Evolutionary conservation across 2,329 filamentous ascomycete genomes (phyloP), one percentile per base, ranked within the genome.

Genomic region (Diaporthe vexans): DNA sequence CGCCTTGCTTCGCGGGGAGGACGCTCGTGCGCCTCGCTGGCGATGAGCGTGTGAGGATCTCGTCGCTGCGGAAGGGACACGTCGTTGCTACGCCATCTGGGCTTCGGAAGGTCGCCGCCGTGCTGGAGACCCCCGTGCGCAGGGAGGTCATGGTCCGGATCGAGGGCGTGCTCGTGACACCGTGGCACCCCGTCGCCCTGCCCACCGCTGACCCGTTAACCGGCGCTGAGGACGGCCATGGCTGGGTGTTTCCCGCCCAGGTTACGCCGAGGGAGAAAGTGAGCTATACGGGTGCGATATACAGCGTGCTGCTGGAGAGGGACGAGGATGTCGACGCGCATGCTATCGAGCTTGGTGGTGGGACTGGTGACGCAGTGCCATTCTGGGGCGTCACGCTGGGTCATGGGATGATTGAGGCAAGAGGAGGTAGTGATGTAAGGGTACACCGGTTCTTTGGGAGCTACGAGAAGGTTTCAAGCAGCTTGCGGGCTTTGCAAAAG

Each of bases 301-400:
- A 90, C 81, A 92, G 90, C 0, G 81, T 92, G 1, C 79, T 92
- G 24, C 81, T 92, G 24, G 84, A 90, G 80, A 82, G 82, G 2
- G 85, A 88, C 75, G 63, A 61, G 1, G 81, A 85, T 71, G 58
- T 80, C 0, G 83, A 85, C 10, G 86, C 87, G 0, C 90, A 92
- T 77, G 87, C 88, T 0, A 81, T 92, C 40, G 78, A 80, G 1
- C 82, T 90, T 19, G 85, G 81, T n/a, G 82, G 81, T 5, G 68
- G 46, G 21, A 1, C 11, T 17, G 40, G 19, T 8, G 26, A 43
- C 1, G 24, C 1, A 4, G 9, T 46, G 24, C 54, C 59, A 1
- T n/a, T 78, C 57, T 89, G 88, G 86, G 90, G 87, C 19, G 89
- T 91, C 1, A 89, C 90, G 0, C 81, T 92, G 17, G 91, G 90